These are phyloP conservation scores for Cladosporium oxysporum DNA, from an alignment of 2,329 filamentous ascomycete species.

Conservation along the genomic window DNA sequence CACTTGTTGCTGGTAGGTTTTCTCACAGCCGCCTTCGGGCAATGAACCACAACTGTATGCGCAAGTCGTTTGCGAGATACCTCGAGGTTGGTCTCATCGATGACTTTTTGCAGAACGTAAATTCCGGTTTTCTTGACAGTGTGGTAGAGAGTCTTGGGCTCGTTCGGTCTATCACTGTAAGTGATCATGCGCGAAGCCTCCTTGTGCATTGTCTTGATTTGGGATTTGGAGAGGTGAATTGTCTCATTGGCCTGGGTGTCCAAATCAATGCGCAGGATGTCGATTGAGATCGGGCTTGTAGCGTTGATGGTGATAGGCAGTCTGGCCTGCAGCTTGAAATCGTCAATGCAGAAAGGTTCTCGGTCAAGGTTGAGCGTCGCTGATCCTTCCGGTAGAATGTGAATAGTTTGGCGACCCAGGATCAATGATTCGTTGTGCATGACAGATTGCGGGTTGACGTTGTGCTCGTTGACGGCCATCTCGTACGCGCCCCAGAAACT, in stretches of 20 bases:
- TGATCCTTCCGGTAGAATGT: slow-evolving; percentile 91
- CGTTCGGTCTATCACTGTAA: slow-evolving; percentile 45
- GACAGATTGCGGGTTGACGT: slow-evolving; percentile 83
- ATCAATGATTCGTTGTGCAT: slow-evolving; percentile 92
- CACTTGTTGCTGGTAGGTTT: slow-evolving; percentile 70
- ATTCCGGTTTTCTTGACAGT: slow-evolving; percentile 82
- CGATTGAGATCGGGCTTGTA: slow-evolving; percentile 83
- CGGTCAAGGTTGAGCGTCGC: slow-evolving; percentile 83
- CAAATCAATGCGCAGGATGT: slow-evolving; percentile 83
- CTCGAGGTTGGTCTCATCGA: slow-evolving; percentile 93
- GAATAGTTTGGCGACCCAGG: slow-evolving; percentile 93
- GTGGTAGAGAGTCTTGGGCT: slow-evolving; percentile 60
- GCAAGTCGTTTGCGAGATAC: slow-evolving; percentile 59
- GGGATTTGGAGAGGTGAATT: slow-evolving; percentile 71
- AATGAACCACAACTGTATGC: slow-evolving; percentile 82
- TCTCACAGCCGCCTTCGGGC: slow-evolving; percentile 76
- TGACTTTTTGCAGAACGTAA: slow-evolving; percentile 79
- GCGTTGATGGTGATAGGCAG: slow-evolving; percentile 93
- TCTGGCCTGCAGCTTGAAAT: slow-evolving; percentile 59
- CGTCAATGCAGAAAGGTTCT: slow-evolving; percentile 77
- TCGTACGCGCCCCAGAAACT: slow-evolving; percentile 84
- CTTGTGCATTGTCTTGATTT: slow-evolving; percentile 74
- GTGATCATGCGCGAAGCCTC: slow-evolving; percentile 62
- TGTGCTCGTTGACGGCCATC: slow-evolving; percentile 87
- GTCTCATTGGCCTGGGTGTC: slow-evolving; percentile 78